phyloP scores from a whole-genome alignment of 2,329 filamentous ascomycete species.

The Zymoseptoria ardabiliae region DNA sequence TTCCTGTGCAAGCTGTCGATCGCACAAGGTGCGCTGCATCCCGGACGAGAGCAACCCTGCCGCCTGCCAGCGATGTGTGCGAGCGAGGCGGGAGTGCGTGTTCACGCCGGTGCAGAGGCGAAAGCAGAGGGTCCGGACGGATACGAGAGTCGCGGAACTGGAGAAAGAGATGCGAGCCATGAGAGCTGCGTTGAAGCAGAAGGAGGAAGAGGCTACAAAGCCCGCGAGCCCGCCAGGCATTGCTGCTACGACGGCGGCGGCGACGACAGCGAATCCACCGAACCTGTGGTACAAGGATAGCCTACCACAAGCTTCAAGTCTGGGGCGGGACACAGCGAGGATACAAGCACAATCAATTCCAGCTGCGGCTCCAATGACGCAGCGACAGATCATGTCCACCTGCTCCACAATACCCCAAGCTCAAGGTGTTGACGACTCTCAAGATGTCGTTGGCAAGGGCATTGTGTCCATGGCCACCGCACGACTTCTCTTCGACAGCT shows the following conservation, averaged over 20 bases:
- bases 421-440: constrained; percentile 9
- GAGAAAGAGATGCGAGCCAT: constrained; percentile 39
- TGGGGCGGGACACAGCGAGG: constrained; percentile 1
- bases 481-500: constrained; percentile 49
- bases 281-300: constrained; percentile 10
- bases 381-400: not conserved
- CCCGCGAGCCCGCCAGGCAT: not conserved
- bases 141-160: constrained; percentile 39
- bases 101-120: constrained; percentile 36
- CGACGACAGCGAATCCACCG: not conserved
- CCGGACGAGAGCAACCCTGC: constrained; percentile 24
- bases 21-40: constrained; percentile 39
- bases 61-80: constrained; percentile 35
- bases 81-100: constrained; percentile 34
- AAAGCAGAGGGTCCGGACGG: constrained; percentile 40
- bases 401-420: constrained; percentile 6
- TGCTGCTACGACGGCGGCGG: not conserved
- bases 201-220: constrained; percentile 5
- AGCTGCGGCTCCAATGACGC: not conserved
- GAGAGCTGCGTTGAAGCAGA: constrained; percentile 32
- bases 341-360: not conserved
- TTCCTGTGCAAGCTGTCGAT: constrained; percentile 38
- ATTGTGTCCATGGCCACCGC: constrained; percentile 52
- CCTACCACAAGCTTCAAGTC: not conserved
- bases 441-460: constrained; percentile 49